Conservation (phyloP, 106 monocot species). For the Dendrobium nobile region DNA sequence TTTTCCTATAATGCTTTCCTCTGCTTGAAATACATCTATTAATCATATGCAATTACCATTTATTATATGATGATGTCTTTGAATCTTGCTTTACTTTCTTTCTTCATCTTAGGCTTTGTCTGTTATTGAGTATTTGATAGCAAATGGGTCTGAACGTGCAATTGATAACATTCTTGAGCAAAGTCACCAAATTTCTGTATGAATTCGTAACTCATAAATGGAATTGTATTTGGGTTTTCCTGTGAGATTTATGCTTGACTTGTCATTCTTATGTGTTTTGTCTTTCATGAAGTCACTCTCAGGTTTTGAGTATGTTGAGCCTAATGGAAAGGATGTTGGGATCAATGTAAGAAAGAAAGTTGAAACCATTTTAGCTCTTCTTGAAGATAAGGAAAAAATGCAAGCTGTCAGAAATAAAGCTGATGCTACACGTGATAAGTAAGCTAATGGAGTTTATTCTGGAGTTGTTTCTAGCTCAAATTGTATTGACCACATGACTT, state of each 20-base stretch:
- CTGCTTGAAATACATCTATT: background rate
- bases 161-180: slow-evolving; percentile 89
- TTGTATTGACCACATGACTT: background rate
- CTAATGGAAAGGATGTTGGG: slow-evolving; percentile 91
- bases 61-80: background rate
- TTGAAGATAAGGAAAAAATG: slow-evolving; percentile 81
- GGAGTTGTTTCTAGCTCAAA: background rate
- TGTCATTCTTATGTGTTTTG: background rate
- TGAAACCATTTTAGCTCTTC: slow-evolving; percentile 64
- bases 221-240: background rate
- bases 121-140: slow-evolving; percentile 87
- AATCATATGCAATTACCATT: background rate
- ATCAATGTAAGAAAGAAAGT: slow-evolving; percentile 91
- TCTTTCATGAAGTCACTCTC: slow-evolving; percentile 59
- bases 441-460: slow-evolving; percentile 16
- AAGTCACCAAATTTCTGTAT: slow-evolving; percentile 67
- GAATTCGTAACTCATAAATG: slow-evolving; percentile 10
- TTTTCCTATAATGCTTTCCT: background rate
- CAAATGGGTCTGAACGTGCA: slow-evolving; percentile 86
- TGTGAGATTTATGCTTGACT: slow-evolving; percentile 3
- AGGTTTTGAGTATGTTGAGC: slow-evolving; percentile 85
- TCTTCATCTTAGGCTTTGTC: slow-evolving; percentile 57
- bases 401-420: slow-evolving; percentile 81
- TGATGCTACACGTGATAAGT: slow-evolving; percentile 86
- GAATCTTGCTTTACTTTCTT: background rate